Conservation (phyloP, 805 yeast species). For the Starmerella bacillaris region DNA sequence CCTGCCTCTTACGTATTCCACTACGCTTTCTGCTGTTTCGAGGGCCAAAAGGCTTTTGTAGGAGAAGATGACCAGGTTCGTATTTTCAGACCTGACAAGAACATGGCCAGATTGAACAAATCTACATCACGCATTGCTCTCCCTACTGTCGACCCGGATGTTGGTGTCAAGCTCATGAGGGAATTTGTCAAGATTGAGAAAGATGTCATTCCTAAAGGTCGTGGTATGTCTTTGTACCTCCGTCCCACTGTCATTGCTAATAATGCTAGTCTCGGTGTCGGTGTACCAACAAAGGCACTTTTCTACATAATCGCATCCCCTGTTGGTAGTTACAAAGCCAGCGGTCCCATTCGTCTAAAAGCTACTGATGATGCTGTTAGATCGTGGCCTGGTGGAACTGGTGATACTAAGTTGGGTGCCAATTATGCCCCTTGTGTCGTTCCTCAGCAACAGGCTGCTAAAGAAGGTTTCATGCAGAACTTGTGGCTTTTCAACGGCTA, state of each 20-base stretch:
- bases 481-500: constrained; percentile 80
- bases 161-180: constrained; percentile 55
- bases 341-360: constrained; percentile 84
- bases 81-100: constrained; percentile 79
- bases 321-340: constrained; percentile 85
- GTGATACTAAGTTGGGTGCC: constrained; percentile 91
- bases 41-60: constrained; percentile 86
- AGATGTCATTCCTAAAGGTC: constrained; percentile 62
- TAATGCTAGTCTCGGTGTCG: constrained; percentile 69
- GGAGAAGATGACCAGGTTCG: constrained; percentile 42
- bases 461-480: constrained; percentile 86
- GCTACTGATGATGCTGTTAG: constrained; percentile 92
- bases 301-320: constrained; percentile 82
- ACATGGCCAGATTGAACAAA: constrained; percentile 77
- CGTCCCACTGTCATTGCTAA: constrained; percentile 96
- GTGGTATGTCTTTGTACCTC: constrained; percentile 78
- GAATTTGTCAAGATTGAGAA: constrained; percentile 58
- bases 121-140: constrained; percentile 81
- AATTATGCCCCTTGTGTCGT: constrained; percentile 89
- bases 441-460: constrained; percentile 80
- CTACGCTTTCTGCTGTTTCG: constrained; percentile 87
- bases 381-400: constrained; percentile 99
- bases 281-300: constrained; percentile 63
- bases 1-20: constrained; percentile 89
- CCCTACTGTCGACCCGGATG: constrained; percentile 69